These are phyloP conservation scores for Hyaloperonospora brassicae DNA, from an alignment of 352 stramenopile species.

Conservation along the genomic window DNA sequence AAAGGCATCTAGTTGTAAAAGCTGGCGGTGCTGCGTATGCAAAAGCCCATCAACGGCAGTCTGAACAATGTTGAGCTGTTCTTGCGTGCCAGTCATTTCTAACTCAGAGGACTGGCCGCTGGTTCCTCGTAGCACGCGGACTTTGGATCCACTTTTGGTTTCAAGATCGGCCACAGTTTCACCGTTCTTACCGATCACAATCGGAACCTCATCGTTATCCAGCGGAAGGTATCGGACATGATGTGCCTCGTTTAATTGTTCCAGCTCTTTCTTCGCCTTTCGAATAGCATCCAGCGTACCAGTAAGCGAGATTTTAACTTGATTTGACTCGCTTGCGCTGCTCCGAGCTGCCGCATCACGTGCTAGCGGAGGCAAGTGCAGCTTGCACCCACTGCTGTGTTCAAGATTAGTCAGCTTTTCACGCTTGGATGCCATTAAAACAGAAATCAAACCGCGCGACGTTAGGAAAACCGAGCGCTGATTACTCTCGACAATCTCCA, in stretches of 20 bases:
- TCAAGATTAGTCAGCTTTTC: slow-evolving; percentile 70
- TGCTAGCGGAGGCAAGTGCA: slow-evolving; percentile 39
- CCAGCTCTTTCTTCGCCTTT: slow-evolving; percentile 49
- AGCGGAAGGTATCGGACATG: slow-evolving; percentile 61
- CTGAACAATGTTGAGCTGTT: slow-evolving; percentile 50
- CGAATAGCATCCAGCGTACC: slow-evolving; percentile 52
- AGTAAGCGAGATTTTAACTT: slow-evolving; percentile 61
- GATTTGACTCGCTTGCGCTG: slow-evolving; percentile 27
- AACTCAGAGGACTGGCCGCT: slow-evolving; percentile 38
- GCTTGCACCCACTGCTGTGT: slow-evolving; percentile 40
- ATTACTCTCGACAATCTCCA: slow-evolving; percentile 67
- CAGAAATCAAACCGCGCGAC: slow-evolving; percentile 46
- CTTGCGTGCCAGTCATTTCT: slow-evolving; percentile 64
- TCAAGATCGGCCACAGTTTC: slow-evolving; percentile 68
- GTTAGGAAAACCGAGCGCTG: slow-evolving; percentile 61
- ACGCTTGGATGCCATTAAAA: slow-evolving; percentile 69
- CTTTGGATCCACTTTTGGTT: slow-evolving; percentile 47
- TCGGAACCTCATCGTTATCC: slow-evolving; percentile 68
- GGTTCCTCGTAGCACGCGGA: slow-evolving; percentile 45
- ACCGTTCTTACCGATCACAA: slow-evolving; percentile 72
- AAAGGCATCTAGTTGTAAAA: slow-evolving; percentile 69
- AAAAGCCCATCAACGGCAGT: slow-evolving; percentile 49
- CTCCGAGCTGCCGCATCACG: slow-evolving; percentile 14
- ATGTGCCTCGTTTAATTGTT: slow-evolving; percentile 51
- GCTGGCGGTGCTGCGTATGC: slow-evolving; percentile 68